These are phyloP conservation scores for Harrya chromipes DNA, from an alignment of 768 basidiomycete species.

Conservation along the genomic window DNA sequence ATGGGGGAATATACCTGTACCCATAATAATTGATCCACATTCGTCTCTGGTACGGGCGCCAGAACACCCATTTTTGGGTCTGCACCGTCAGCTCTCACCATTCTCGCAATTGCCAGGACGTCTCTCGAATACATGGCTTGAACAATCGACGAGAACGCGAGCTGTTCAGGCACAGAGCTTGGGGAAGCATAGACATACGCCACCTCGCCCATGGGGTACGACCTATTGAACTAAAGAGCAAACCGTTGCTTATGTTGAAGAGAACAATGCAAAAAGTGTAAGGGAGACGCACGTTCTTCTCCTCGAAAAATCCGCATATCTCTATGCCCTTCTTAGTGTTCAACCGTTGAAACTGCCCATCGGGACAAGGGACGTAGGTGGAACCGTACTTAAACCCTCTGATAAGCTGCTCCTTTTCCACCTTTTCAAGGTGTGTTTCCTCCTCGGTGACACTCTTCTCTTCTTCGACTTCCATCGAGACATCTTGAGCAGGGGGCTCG, in stretches of 20 bases:
- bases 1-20: slow-evolving; percentile 54
- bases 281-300: slow-evolving; percentile 50
- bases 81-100: slow-evolving; percentile 67
- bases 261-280: not conserved
- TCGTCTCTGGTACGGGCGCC: slow-evolving; percentile 55
- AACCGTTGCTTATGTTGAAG: not conserved
- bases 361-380: slow-evolving; percentile 82
- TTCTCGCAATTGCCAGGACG: slow-evolving; percentile 77
- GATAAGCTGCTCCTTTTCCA: slow-evolving; percentile 78
- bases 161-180: slow-evolving; percentile 62
- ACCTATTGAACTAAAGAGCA: slow-evolving; percentile 68
- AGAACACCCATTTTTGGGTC: slow-evolving; percentile 89
- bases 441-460: slow-evolving; percentile 34
- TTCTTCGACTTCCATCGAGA: slow-evolving; percentile 23
- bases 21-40: slow-evolving; percentile 82
- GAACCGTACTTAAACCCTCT: slow-evolving; percentile 88
- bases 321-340: slow-evolving; percentile 83
- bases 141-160: slow-evolving; percentile 83
- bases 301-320: slow-evolving; percentile 78
- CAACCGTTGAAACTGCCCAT: slow-evolving; percentile 75
- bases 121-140: slow-evolving; percentile 70
- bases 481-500: slow-evolving; percentile 17
- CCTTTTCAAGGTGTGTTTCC: slow-evolving; percentile 45
- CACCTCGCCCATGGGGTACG: slow-evolving; percentile 79
- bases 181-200: slow-evolving; percentile 83